These are phyloP conservation scores for Suillus plorans DNA, from an alignment of 768 basidiomycete genomes.

Conservation along the genomic window DNA sequence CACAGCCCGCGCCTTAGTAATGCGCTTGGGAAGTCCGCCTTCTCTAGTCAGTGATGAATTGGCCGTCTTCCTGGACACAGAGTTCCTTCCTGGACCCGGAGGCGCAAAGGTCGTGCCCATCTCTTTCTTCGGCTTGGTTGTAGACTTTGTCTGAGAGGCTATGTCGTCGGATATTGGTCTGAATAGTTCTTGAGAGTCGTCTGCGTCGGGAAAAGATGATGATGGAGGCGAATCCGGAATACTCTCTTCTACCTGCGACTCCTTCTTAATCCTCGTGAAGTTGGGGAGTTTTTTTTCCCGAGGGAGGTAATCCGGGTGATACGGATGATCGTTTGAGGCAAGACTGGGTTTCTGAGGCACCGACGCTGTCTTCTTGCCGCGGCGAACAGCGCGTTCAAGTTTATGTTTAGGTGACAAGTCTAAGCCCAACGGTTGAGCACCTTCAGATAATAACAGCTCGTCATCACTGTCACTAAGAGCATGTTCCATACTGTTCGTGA, in stretches of 20 bases:
- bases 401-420: conserved; percentile 15
- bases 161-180: conserved; percentile 21
- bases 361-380: background rate
- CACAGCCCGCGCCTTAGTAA: no score
- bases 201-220: conserved; percentile 16
- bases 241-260: background rate
- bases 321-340: conserved; percentile 16
- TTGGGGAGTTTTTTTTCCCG: conserved; percentile 24
- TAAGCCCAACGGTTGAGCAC: conserved; percentile 9
- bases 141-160: background rate
- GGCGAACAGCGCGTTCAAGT: conserved; percentile 8
- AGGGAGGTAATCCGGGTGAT: conserved; percentile 23
- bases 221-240: conserved; percentile 16
- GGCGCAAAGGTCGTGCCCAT: background rate
- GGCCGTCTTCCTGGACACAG: background rate
- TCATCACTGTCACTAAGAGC: conserved; percentile 26
- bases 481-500: background rate
- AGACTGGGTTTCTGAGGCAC: conserved; percentile 8
- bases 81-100: background rate
- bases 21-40: background rate
- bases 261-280: conserved; percentile 38
- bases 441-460: conserved; percentile 28
- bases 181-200: conserved; percentile 23
- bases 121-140: background rate
- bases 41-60: background rate